Base-by-base conservation (phyloP, 805 yeast genomes). In the Metschnikowia continentalis region DNA sequence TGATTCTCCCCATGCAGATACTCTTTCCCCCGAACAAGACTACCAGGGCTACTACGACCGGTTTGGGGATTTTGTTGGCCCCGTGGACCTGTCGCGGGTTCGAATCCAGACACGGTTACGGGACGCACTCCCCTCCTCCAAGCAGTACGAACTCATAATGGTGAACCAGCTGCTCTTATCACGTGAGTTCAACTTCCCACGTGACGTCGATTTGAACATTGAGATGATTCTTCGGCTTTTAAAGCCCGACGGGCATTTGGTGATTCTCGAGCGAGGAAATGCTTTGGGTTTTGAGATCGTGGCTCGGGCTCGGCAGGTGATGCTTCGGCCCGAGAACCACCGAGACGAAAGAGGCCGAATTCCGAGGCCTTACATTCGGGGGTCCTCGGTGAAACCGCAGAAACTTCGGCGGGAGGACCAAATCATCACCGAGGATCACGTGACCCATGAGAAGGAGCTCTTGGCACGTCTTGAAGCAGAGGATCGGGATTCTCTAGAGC, bases 261-360 rank as follows among this genome's bases (percentile, higher is more conserved):
- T 90, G 1, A 64, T 94, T 1, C 70, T 91, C 2, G 98, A 94
- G 69, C 76, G 97, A 55, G 99, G 99, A 2, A 88, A 86, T 50
- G 89, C 97, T 0, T 62, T 83, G 32, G 98, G 98, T 0, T 89
- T 89, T 63, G 99, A 94, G 67, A 76, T 82, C 2, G 78, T 90
- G 51, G 95, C 96, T 0, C 75, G 97, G 48, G 97, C 97, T 4
- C 77, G 99, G 61, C 97, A 92, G 65, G 70, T 89, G 3, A 81
- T 90, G 79, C 71, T 92, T n/a, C 81, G 98, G 58, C 97, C 97
- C 0, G 96, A 86, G 58, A 78, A 80, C 5, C 75, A 74, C 57
- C 74, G 68, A 6, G 67, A 68, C 11, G 86, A 82, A 56, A 63
- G 68, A 37, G 85, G 85, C 0, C 84, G 84, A 60, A 76, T 83